Conservation (phyloP, 495 filamentous ascomycete species). For the Penicillium malachiteum region DNA sequence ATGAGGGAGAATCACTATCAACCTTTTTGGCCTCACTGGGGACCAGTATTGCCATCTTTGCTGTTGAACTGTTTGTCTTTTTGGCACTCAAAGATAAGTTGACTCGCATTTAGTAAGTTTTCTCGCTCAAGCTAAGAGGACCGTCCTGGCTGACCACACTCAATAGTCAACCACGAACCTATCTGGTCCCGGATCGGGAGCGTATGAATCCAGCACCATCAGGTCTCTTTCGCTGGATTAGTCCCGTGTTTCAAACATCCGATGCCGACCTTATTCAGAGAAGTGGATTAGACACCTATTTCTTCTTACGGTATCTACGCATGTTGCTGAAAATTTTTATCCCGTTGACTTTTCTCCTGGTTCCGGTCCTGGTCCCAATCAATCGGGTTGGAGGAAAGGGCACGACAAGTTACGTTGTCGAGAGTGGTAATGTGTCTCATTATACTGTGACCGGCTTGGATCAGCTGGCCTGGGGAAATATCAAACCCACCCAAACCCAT, state of each 20-base stretch:
- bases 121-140: constrained; percentile 1
- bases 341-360: constrained; percentile 71
- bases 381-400: constrained; percentile 74
- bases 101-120: constrained; percentile 76
- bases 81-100: constrained; percentile 74
- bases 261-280: constrained; percentile 89
- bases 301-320: constrained; percentile 93
- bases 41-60: constrained; percentile 71
- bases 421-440: constrained; percentile 34
- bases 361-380: constrained; percentile 83
- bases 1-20: constrained; percentile 44
- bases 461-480: constrained; percentile 83
- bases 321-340: constrained; percentile 92
- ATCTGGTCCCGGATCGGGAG: constrained; percentile 85
- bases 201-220: constrained; percentile 69
- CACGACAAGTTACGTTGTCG: constrained; percentile 35
- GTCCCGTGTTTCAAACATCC: constrained; percentile 69
- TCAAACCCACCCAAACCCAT: constrained; percentile 62
- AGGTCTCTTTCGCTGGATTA: constrained; percentile 66
- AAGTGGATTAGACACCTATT: constrained; percentile 95
- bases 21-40: constrained; percentile 76
- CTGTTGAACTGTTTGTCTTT: constrained; percentile 73
- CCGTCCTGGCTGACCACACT: neutral
- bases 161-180: constrained; percentile 78
- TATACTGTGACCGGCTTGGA: constrained; percentile 70